Conservation (phyloP, 768 basidiomycete genomes). For the Gymnopilus dilepis region DNA sequence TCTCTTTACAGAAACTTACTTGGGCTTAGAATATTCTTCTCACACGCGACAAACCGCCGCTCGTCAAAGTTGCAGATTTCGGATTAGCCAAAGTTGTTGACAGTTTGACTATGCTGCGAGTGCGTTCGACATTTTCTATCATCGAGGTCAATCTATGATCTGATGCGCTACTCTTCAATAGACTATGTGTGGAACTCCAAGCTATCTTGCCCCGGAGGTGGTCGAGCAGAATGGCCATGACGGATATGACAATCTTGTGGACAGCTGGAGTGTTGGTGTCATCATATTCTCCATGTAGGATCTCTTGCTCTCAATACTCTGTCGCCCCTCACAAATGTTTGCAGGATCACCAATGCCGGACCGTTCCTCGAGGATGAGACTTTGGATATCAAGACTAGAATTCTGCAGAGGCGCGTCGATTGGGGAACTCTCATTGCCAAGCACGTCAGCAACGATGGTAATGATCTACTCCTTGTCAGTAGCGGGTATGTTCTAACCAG, state of each 20-base stretch:
- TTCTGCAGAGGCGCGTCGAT: constrained; percentile 63
- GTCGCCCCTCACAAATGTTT: constrained; percentile 1
- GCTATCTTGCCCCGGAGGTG: constrained; percentile 93
- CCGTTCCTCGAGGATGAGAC: constrained; percentile 85
- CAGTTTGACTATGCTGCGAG: constrained; percentile 75
- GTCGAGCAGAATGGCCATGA: constrained; percentile 64
- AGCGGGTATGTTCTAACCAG: background rate
- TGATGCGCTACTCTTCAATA: constrained; percentile 31
- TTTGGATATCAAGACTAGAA: constrained; percentile 65
- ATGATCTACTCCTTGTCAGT: background rate
- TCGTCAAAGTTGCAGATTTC: constrained; percentile 93
- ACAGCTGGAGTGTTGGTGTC: constrained; percentile 96
- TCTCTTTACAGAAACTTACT: background rate
- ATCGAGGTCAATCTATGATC: background rate
- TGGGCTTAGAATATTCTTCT: constrained; percentile 76
- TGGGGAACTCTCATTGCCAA: constrained; percentile 53
- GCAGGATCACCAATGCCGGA: constrained; percentile 70
- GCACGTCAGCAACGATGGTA: constrained; percentile 54
- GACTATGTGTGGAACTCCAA: constrained; percentile 97
- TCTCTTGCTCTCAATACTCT: background rate
- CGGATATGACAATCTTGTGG: constrained; percentile 89
- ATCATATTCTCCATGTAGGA: constrained; percentile 90
- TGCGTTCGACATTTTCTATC: constrained; percentile 37
- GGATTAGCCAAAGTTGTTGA: constrained; percentile 94
- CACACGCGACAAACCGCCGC: constrained; percentile 70